phyloP scores from a whole-genome alignment of 1,139 yeast species.

The Taphrina confusa region DNA sequence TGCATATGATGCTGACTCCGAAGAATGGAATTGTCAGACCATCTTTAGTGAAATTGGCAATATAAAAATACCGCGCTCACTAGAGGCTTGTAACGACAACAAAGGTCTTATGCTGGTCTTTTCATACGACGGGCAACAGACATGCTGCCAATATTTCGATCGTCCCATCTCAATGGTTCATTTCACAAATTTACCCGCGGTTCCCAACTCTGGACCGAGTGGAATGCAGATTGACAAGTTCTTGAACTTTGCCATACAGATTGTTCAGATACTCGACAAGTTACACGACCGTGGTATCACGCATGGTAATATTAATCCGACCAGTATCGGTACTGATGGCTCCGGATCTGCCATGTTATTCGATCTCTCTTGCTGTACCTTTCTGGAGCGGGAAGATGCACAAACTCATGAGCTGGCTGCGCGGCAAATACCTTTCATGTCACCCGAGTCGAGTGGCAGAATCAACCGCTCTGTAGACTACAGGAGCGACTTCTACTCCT shows the following conservation, averaged over 20 bases:
- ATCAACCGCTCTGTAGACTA: slow-evolving; percentile 29
- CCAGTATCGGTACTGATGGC: slow-evolving; percentile 14
- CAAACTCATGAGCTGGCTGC: slow-evolving; percentile 3
- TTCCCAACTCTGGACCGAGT: not conserved
- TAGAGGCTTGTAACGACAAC: slow-evolving; percentile 26
- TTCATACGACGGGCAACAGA: slow-evolving; percentile 15
- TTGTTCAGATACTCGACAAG: slow-evolving; percentile 4
- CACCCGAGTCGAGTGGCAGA: slow-evolving; percentile 33
- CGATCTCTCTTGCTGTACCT: slow-evolving; percentile 20
- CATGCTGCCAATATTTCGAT: slow-evolving; percentile 8
- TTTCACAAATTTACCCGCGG: not conserved
- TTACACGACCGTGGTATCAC: slow-evolving; percentile 26
- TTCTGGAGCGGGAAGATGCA: slow-evolving; percentile 32
- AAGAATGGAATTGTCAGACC: slow-evolving; percentile 29
- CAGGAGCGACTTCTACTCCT: slow-evolving; percentile 34
- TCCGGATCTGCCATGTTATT: not conserved
- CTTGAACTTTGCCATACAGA: slow-evolving; percentile 21
- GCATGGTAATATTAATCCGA: slow-evolving; percentile 25
- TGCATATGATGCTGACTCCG: not conserved
- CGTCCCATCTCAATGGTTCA: not conserved
- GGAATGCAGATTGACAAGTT: slow-evolving; percentile 18
- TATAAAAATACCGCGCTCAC: slow-evolving; percentile 19
- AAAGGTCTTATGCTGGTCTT: slow-evolving; percentile 25
- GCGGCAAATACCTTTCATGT: slow-evolving; percentile 24
- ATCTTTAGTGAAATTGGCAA: not conserved